These are phyloP conservation scores for Castanea crenata DNA, from an alignment of 306 rosid genomes.

Conservation along the genomic window DNA sequence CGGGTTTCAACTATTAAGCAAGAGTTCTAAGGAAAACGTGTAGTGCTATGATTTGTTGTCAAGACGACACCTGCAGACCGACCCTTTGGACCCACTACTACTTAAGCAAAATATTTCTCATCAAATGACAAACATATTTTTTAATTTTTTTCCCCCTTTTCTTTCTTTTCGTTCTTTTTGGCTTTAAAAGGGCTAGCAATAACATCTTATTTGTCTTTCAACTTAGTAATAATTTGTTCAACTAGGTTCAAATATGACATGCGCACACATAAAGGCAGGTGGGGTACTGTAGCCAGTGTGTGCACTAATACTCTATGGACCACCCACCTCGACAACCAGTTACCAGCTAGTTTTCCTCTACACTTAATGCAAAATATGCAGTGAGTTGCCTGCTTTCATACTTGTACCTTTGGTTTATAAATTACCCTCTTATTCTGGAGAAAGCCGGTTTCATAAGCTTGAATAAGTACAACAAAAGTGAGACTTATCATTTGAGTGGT, in stretches of 20 bases:
- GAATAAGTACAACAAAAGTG: neutral
- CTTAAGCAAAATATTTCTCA: neutral
- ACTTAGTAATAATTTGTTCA: constrained; percentile 33
- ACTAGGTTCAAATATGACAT: constrained; percentile 31
- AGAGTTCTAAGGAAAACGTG: no score
- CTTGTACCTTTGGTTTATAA: constrained; percentile 15
- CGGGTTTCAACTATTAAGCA: no score
- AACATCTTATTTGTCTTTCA: constrained; percentile 14
- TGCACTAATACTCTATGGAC: constrained; percentile 50
- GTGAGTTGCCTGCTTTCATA: constrained; percentile 5
- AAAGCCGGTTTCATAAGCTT: neutral
- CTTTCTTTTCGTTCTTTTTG: neutral
- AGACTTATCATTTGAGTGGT: no score
- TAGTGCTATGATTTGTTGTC: no score
- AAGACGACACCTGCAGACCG: no score
- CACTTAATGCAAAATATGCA: constrained; percentile 11
- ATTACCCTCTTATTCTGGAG: constrained; percentile 8
- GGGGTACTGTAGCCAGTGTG: constrained; percentile 33
- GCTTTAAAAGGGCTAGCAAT: neutral
- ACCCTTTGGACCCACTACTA: no score
- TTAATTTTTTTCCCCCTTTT: neutral
- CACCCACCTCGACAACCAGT: constrained; percentile 18
- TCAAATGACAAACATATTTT: neutral
- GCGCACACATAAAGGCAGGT: constrained; percentile 37
- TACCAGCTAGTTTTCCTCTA: constrained; percentile 1